Percentiles rank a stretch among this genome's conserved stretches.
Conservation (phyloP, 2,329 filamentous ascomycete genomes). For the Coleophoma cylindrospora region DNA sequence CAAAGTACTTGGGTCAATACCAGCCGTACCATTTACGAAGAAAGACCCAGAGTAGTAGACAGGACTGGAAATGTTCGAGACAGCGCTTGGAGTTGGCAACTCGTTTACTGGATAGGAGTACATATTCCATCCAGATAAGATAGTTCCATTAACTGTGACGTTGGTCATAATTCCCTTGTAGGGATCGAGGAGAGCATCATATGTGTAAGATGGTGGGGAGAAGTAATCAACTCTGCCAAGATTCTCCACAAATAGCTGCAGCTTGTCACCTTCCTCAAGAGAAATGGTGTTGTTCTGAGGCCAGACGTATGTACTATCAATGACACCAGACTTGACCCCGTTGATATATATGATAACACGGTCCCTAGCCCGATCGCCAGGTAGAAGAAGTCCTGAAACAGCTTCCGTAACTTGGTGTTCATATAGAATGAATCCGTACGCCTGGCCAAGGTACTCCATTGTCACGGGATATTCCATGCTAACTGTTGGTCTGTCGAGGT, state of each 20-base stretch:
- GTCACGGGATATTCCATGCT: slow-evolving; percentile 32
- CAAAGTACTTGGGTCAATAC: too few relatives aligned
- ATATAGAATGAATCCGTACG: slow-evolving; percentile 40
- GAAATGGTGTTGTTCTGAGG: slow-evolving; percentile 32
- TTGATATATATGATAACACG: slow-evolving; percentile 44
- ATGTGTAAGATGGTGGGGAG: too few relatives aligned
- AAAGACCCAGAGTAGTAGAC: too few relatives aligned
- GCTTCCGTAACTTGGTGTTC: slow-evolving; percentile 26
- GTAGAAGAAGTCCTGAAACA: slow-evolving; percentile 28
- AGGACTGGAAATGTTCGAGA: too few relatives aligned
- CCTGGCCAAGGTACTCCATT: slow-evolving; percentile 41
- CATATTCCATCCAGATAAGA: background rate
- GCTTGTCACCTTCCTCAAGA: slow-evolving; percentile 33
- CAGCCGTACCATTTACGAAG: slow-evolving; percentile 11
- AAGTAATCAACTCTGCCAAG: slow-evolving; percentile 41
- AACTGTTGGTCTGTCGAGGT: slow-evolving; percentile 29
- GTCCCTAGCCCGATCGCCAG: slow-evolving; percentile 39
- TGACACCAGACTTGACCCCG: slow-evolving; percentile 33
- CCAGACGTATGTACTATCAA: slow-evolving; percentile 38
- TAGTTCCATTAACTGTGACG: slow-evolving; percentile 31
- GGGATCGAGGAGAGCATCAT: slow-evolving; percentile 33
- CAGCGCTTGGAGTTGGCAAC: too few relatives aligned
- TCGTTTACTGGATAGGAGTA: too few relatives aligned
- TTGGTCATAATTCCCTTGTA: slow-evolving; percentile 40
- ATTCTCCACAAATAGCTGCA: slow-evolving; percentile 43